Evolutionary conservation across 177 flowering plant species (phyloP).

Genomic region (Tripterygium wilfordii): DNA sequence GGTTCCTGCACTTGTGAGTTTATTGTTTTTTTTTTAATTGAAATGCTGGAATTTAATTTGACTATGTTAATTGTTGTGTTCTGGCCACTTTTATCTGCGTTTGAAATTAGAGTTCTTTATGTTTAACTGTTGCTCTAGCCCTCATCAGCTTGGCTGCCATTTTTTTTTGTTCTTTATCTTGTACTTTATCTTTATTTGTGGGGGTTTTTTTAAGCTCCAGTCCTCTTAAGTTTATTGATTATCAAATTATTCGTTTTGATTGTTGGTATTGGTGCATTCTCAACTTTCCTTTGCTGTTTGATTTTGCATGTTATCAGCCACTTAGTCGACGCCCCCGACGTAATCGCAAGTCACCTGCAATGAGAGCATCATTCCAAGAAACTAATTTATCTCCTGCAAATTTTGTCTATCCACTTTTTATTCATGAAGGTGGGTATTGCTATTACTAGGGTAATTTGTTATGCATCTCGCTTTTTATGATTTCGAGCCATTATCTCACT

Average conservation of each 20-base stretch:
- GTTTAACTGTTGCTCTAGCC: too few species aligned
- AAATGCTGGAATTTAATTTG: too few species aligned
- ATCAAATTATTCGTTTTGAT: not conserved
- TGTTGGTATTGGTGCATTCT: not conserved
- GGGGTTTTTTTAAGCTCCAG: too few species aligned
- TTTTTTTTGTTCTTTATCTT: too few species aligned
- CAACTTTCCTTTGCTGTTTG: not conserved
- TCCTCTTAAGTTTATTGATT: slow-evolving; percentile 43
- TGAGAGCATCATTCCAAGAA: slow-evolving; percentile 88
- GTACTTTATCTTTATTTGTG: too few species aligned
- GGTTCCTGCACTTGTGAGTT: slow-evolving; percentile 60
- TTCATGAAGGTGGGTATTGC: slow-evolving; percentile 79
- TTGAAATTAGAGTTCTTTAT: too few species aligned
- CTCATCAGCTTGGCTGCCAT: too few species aligned
- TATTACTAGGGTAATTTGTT: not conserved
- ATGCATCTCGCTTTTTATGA: not conserved
- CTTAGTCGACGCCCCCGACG: slow-evolving; percentile 84
- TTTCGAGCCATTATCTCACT: not conserved
- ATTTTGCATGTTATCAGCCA: slow-evolving; percentile 35
- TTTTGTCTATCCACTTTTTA: slow-evolving; percentile 91
- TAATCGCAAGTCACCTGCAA: slow-evolving; percentile 62
- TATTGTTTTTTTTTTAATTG: not conserved
- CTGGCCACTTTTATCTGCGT: too few species aligned
- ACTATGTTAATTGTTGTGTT: too few species aligned
- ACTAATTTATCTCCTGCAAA: slow-evolving; percentile 74